Percentiles rank a stretch among this genome's conserved stretches.
phyloP scores from a whole-genome alignment of 768 basidiomycete genomes.

The Tricholoma bakamatsutake region DNA sequence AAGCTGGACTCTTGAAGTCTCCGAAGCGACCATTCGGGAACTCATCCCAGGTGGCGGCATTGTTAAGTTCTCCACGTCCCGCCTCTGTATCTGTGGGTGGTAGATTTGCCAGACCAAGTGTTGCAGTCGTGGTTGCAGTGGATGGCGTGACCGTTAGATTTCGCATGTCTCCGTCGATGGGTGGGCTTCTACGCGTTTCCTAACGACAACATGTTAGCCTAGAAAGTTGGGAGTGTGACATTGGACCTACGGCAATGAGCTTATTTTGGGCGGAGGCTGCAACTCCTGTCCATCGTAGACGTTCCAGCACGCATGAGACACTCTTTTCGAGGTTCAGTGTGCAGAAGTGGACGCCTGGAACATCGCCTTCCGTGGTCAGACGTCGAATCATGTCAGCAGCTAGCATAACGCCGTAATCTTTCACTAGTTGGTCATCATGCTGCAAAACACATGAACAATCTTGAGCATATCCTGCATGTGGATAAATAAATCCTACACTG shows the following conservation, averaged over 20 bases:
- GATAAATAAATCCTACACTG: conserved; percentile 43
- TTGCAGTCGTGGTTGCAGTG: conserved; percentile 58
- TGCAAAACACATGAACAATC: conserved; percentile 24
- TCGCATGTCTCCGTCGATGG: conserved; percentile 20
- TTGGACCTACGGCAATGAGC: conserved; percentile 53
- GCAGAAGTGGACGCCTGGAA: conserved; percentile 86
- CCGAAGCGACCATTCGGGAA: conserved; percentile 99
- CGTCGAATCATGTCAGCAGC: conserved; percentile 74
- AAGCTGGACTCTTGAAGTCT: conserved; percentile 96
- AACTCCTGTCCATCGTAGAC: conserved; percentile 62
- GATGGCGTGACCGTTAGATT: conserved; percentile 56
- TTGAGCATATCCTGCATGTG: not conserved
- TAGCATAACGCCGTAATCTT: conserved; percentile 87
- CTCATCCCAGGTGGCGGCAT: conserved; percentile 85
- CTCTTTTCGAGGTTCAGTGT: conserved; percentile 98
- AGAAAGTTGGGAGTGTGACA: too few relatives aligned
- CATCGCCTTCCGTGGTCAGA: conserved; percentile 47
- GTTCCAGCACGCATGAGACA: conserved; percentile 78
- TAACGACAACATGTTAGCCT: not conserved
- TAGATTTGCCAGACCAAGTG: conserved; percentile 44
- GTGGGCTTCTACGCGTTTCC: conserved; percentile 33
- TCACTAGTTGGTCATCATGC: conserved; percentile 92
- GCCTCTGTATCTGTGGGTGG: conserved; percentile 49
- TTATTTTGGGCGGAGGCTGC: conserved; percentile 45
- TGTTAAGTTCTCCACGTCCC: conserved; percentile 69